Base-by-base conservation (phyloP, 164 flowering plant genomes). In the Stephania japonica region DNA sequence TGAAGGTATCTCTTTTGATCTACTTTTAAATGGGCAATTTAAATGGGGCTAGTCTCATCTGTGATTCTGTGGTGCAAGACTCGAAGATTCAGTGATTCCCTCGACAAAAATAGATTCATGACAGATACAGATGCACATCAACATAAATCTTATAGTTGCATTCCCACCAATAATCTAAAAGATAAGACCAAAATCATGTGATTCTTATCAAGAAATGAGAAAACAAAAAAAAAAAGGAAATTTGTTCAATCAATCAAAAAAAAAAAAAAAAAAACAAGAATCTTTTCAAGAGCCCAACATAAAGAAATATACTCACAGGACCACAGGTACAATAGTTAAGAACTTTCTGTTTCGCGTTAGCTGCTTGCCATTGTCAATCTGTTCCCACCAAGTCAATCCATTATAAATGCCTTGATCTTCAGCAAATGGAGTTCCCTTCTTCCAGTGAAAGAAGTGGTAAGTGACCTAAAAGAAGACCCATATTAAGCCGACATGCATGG, bases 311-410 rank as follows among this genome's bases (percentile, higher is more conserved):
- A 86, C 93, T 87, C 85, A 89, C 93, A 89, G 79, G 78, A 87
- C 91, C 44, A 89, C 83, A 59, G 93, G 93, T 19, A 89, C 93
- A 74, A 87, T 88, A 26, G 88, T 89, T 25, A 87, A 71, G 70
- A 87, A 89, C 79, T 89, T 89, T 68, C 92, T 84, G 75, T 89
- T 89, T 69, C 89, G 89, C 10, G 89, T 86, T 42, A 87, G 92
- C 79, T 89, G 91, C 78, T 87, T 82, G 68, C 92, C 92, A 65
- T 77, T 86, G 82, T 88, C 92, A 50, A 88, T 78, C 76, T 87
- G 93, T 87, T 89, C 93, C 91, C 93, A 89, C 93, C 93, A 87
- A 47, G 91, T 89, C 84, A 87, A 81, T 16, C 86, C 80, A 81
- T 89, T 89, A 81, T 87, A 87, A 41, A 87, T 84, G 56, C 91